These are phyloP conservation scores for Fusarium fujikuroi DNA, from an alignment of 2,329 filamentous ascomycete species.

Conservation along the genomic window DNA sequence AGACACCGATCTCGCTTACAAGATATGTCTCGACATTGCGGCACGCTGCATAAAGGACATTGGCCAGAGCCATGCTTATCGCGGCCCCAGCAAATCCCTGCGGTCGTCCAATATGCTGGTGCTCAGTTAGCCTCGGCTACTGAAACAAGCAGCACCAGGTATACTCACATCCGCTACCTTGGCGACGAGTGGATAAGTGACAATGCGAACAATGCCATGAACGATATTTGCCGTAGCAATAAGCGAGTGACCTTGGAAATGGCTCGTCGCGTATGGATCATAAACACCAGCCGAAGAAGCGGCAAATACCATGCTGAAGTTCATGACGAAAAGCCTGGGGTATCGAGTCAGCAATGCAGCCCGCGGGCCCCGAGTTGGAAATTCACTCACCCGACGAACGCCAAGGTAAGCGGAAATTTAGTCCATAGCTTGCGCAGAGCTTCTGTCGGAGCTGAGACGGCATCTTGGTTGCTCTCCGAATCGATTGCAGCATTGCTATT, in stretches of 20 bases:
- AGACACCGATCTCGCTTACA: neutral
- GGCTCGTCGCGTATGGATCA: constrained; percentile 19
- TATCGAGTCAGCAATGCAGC: neutral
- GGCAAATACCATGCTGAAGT: constrained; percentile 18
- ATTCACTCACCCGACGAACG: neutral
- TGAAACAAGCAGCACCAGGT: fast-evolving
- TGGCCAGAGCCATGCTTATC: constrained; percentile 17
- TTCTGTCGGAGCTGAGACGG: neutral
- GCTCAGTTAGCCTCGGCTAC: neutral
- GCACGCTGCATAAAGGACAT: constrained; percentile 20
- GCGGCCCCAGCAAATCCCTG: constrained; percentile 17
- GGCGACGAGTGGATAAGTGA: constrained; percentile 9
- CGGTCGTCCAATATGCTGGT: constrained; percentile 12
- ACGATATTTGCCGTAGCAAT: constrained; percentile 9
- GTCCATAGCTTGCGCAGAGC: neutral
- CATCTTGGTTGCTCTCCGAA: neutral
- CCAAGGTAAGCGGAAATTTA: neutral
- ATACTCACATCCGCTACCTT: constrained; percentile 14
- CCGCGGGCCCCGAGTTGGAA: no score
- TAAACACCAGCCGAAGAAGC: constrained; percentile 23
- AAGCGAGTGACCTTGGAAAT: constrained; percentile 23
- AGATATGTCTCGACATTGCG: constrained; percentile 21
- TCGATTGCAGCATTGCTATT: neutral
- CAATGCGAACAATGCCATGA: constrained; percentile 23
- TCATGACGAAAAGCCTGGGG: constrained; percentile 17